Percentiles rank a stretch among this genome's conserved stretches.
phyloP scores from a whole-genome alignment of 1,284 basidiomycete genomes.

The Cerioporus squamosus region DNA sequence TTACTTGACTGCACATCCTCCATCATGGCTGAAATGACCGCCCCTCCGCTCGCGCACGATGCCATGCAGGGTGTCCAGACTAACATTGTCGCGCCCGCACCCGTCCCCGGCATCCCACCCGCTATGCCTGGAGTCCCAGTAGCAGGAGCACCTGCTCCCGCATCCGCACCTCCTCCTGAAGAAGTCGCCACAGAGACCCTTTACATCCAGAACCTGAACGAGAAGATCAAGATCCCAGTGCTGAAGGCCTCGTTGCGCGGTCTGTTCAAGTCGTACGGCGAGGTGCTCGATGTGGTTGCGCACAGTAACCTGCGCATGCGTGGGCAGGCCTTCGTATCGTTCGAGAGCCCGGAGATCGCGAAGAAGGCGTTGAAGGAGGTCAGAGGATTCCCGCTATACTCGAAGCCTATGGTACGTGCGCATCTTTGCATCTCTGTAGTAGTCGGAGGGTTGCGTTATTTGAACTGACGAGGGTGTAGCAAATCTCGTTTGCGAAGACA shows the following conservation, averaged over 20 bases:
- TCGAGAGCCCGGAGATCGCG: constrained; percentile 81
- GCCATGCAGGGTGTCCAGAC: constrained; percentile 42
- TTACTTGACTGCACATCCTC: neutral
- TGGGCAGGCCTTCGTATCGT: constrained; percentile 97
- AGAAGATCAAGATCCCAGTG: constrained; percentile 91
- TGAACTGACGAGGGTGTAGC: constrained; percentile 50
- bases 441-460: neutral
- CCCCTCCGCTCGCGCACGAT: constrained; percentile 34
- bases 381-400: constrained; percentile 92
- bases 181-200: constrained; percentile 81
- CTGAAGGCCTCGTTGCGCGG: constrained; percentile 88
- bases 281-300: constrained; percentile 90
- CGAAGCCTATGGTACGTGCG: constrained; percentile 87
- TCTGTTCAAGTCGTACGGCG: constrained; percentile 93
- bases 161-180: constrained; percentile 31
- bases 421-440: neutral
- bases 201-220: constrained; percentile 97
- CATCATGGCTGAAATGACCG: constrained; percentile 43
- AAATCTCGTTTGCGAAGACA: constrained; percentile 91
- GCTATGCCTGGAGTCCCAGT: constrained; percentile 7
- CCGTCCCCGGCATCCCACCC: constrained; percentile 28
- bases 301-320: constrained; percentile 96
- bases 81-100: constrained; percentile 33
- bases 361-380: constrained; percentile 92
- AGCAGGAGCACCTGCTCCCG: constrained; percentile 27